phyloP scores from a whole-genome alignment of 177 flowering plant species.

The Vitis hybrid region DNA sequence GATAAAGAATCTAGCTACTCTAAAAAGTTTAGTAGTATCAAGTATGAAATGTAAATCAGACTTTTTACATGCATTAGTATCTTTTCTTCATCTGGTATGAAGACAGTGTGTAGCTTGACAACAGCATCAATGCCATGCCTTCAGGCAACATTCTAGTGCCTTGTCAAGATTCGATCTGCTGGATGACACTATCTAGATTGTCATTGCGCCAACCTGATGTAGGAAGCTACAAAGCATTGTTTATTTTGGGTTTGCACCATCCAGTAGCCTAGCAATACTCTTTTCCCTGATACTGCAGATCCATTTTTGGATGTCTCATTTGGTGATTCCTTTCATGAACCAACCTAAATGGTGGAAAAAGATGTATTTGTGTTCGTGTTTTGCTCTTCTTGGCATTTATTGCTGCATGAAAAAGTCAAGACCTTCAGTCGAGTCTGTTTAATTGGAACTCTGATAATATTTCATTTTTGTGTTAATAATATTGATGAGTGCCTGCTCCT shows the following conservation, averaged over 20 bases:
- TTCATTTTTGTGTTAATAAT: not conserved
- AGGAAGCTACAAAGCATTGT: not conserved
- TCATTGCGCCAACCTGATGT: not conserved
- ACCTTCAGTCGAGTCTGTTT: not conserved
- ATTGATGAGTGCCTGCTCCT: not conserved
- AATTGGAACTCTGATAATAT: not conserved
- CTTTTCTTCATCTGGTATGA: not conserved
- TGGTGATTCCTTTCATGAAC: too few relatives aligned
- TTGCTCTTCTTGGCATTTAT: not conserved
- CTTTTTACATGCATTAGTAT: not conserved
- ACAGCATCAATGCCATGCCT: not conserved
- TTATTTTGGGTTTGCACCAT: too few relatives aligned
- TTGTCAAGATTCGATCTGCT: not conserved
- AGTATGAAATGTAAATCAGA: constrained; percentile 5
- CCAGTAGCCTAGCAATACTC: too few relatives aligned
- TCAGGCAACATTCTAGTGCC: not conserved
- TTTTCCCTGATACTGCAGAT: too few relatives aligned
- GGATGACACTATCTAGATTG: not conserved
- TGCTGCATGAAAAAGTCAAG: not conserved
- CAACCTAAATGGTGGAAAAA: too few relatives aligned
- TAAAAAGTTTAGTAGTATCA: not conserved
- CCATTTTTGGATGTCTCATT: too few relatives aligned
- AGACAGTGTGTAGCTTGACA: not conserved
- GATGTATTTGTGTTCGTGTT: not conserved
- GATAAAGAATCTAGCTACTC: not conserved